Base-by-base conservation (phyloP, 495 filamentous ascomycete genomes). In the Podospora australis region DNA sequence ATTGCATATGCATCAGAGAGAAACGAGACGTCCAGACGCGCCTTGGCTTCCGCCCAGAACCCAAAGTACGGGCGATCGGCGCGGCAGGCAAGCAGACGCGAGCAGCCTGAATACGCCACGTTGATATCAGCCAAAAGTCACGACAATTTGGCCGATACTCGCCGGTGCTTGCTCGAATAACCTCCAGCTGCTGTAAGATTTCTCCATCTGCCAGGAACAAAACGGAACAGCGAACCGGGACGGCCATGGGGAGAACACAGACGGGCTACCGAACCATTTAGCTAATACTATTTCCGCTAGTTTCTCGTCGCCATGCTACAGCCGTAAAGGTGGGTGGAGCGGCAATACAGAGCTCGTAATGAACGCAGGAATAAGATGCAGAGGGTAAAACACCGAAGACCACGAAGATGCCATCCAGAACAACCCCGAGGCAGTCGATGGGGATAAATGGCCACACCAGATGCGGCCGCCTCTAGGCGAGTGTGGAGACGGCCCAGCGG, bases 91-190 rank as follows among this genome's bases (percentile, higher is more conserved):
- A 29, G 29, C 34, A 55, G 42, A 50, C 35, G 30, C 43, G 16
- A 45, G 23, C 49, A 62, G 63, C 46, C 63, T 66, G n/a, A 66
- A 64, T 61, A 57, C 60, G 53, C 56, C 57, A 58, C 57, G 49
- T 58, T 54, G 52, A 63, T 36, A 66, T 68, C 63, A 64, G 65
- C 60, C 65, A 59, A 61, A 66, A 64, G 30, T 50, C 49, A 41
- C 23, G 23, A 21, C 25, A 65, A 60, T 58, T 59, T 59, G 59
- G 50, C 62, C 49, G 54, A 51, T 20, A 52, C 23, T 46, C 39
- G 48, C 20, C 36, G 36, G 19, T 26, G 35, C 41, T 24, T 45
- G 49, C 39, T 20, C 30, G 16, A 40, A 28, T 21, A 41, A 48
- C 23, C 21, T 25, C 28, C 22, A 42, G 21, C 41, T 26, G 22